Conservation (phyloP, 441 rosid species). For the Lepidium campestre region DNA sequence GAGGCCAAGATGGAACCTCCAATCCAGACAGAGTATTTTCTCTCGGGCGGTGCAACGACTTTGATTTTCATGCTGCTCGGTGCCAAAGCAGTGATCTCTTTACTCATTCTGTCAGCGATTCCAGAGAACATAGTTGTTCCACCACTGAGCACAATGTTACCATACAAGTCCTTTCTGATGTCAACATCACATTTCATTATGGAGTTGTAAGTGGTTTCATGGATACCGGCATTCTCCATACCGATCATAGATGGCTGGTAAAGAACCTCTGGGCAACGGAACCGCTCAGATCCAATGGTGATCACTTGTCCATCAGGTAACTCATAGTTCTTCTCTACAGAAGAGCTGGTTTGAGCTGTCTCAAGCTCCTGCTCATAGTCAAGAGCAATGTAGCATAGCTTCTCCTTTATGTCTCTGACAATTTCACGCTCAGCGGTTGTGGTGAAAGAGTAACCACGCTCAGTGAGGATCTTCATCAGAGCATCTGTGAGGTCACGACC, state of each 20-base stretch:
- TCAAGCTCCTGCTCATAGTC: conserved; percentile 61
- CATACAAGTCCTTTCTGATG: conserved; percentile 43
- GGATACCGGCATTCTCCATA: conserved; percentile 51
- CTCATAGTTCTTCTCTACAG: conserved; percentile 51
- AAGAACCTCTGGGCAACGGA: conserved; percentile 57
- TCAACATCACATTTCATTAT: conserved; percentile 48
- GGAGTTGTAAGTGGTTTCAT: conserved; percentile 50
- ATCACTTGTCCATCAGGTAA: conserved; percentile 58
- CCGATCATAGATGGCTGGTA: conserved; percentile 56
- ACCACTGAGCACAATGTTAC: conserved; percentile 51
- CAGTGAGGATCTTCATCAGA: conserved; percentile 55
- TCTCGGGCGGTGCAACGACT: conserved; percentile 70
- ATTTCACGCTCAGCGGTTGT: conserved; percentile 54
- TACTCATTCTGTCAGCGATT: conserved; percentile 49
- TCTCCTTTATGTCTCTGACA: conserved; percentile 56
- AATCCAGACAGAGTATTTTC: conserved; percentile 65
- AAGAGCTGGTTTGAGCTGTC: conserved; percentile 48
- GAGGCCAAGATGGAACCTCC: conserved; percentile 65
- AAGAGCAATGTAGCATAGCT: conserved; percentile 51
- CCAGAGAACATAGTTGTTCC: conserved; percentile 52
- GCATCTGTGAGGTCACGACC: conserved; percentile 60
- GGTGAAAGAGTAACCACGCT: conserved; percentile 57
- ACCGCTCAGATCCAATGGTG: conserved; percentile 58
- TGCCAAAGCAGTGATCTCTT: conserved; percentile 44
- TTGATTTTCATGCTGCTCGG: conserved; percentile 52